Base-by-base conservation (phyloP, 2,329 filamentous ascomycete species). In the Aspergillus fumigatiaffinis region DNA sequence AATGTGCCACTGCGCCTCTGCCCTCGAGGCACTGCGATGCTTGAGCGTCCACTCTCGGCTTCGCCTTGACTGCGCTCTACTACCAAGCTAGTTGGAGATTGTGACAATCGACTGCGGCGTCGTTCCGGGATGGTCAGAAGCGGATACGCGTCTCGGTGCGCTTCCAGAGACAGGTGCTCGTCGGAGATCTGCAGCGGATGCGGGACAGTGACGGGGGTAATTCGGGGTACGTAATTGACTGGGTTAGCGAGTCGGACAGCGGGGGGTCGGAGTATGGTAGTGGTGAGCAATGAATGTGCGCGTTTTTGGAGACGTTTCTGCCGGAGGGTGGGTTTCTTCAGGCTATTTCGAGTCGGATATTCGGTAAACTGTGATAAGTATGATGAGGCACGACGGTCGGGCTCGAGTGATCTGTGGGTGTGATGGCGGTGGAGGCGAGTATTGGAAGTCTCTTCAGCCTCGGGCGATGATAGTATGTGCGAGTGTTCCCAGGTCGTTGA, bases 201-300 rank as follows among this genome's bases (percentile, higher is more conserved):
- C 28, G 73, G 68, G 53, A 80, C 64, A 21, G 75, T 75, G 41
- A 82, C 71, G 55, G 79, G 79, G 50, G 80, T 81, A 32, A 75
- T 73, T 57, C 82, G 80, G 44, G 83, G 84, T 50, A 84, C 82
- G 72, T 83, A 80, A 68, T 87, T 86, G 66, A 84, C 78, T 41
- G 84, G 84, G 69, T 86, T 86, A 74, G 83, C 84, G 60, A 86
- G 79, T 56, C 82, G 78, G 54, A 82, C 79, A 35, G 80, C 75
- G 54, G 79, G 75, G 32, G 73, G 71, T 46, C 70, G 66, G 55
- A 64, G 57, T 62, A 70, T 66, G 59, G 61, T 49, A 35, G 62
- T 54, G 6, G 55, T 21, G 5, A 60, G 41, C 25, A 61, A 63
- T 10, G 59, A 62, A 35, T 52, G 55, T 17, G 32, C 9, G 9